A percentile compares a stretch with the other conserved stretches of the same genome.
Evolutionary conservation across 164 flowering plant species (phyloP).

Genomic region (Magnolia kwangsiensis): DNA sequence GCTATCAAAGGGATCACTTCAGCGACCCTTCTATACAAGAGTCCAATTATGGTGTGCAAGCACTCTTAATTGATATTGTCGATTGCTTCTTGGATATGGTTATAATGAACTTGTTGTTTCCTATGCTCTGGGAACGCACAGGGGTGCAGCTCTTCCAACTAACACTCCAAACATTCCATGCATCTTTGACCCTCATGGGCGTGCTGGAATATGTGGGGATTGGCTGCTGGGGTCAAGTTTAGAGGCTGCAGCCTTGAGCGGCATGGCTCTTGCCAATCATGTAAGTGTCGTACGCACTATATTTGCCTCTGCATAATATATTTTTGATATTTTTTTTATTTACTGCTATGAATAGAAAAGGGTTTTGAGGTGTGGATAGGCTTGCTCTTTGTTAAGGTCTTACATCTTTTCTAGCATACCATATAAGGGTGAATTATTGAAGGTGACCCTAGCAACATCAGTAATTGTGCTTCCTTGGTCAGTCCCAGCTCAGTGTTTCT

Average conservation of each 20-base stretch:
- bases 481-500: too few relatives aligned
- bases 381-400: too few relatives aligned
- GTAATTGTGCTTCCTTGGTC: too few relatives aligned
- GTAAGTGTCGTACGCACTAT: conserved; percentile 21
- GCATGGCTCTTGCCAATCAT: conserved; percentile 82
- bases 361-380: neutral
- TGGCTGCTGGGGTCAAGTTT: conserved; percentile 92
- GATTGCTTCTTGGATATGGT: neutral
- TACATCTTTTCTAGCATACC: too few relatives aligned
- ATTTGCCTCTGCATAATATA: neutral
- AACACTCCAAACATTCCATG: conserved; percentile 79
- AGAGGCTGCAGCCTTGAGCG: conserved; percentile 90
- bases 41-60: conserved; percentile 67
- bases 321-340: neutral
- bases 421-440: too few relatives aligned
- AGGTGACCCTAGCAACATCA: too few relatives aligned
- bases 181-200: conserved; percentile 88
- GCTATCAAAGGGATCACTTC: conserved; percentile 60
- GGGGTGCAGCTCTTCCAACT: conserved; percentile 99
- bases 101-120: neutral
- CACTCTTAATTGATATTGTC: neutral
- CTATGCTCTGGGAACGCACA: conserved; percentile 25
- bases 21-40: conserved; percentile 59
- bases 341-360: neutral
- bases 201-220: conserved; percentile 98